phyloP scores from a whole-genome alignment of 108 stramenopile species.

The Fragilaria crotonensis region DNA sequence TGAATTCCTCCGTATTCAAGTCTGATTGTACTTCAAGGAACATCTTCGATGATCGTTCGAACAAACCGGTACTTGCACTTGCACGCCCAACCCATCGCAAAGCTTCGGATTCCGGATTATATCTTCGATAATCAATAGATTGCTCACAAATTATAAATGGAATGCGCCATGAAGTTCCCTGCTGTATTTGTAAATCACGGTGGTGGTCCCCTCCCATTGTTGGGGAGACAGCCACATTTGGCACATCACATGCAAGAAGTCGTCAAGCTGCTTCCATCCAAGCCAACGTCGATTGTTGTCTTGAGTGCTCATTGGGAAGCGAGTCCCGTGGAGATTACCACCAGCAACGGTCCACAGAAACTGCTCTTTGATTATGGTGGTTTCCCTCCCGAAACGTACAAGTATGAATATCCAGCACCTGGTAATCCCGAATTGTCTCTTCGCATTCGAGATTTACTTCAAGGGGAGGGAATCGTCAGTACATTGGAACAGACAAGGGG shows the following conservation, averaged over 20 bases:
- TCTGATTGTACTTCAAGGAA: too few species aligned
- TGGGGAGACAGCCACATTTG: constrained; percentile 28
- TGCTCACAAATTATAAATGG: background rate
- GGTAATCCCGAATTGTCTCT: constrained; percentile 48
- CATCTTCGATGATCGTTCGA: too few species aligned
- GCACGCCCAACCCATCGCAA: too few species aligned
- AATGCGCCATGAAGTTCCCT: constrained; percentile 8
- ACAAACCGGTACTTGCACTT: too few species aligned
- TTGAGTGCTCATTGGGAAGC: constrained; percentile 37
- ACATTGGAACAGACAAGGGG: constrained; percentile 39
- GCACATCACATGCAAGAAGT: constrained; percentile 26
- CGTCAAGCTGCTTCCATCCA: background rate
- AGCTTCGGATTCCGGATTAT: too few species aligned
- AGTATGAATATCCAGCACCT: constrained; percentile 53
- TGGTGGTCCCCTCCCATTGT: constrained; percentile 36
- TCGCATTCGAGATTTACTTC: constrained; percentile 27
- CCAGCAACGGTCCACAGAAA: constrained; percentile 11
- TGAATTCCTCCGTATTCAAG: too few species aligned
- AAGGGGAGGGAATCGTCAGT: constrained; percentile 21
- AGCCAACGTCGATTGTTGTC: constrained; percentile 32
- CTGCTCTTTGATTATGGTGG: constrained; percentile 75
- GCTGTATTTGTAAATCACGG: constrained; percentile 41
- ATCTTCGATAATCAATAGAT: too few species aligned
- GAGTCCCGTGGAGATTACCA: constrained; percentile 25
- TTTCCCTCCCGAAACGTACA: constrained; percentile 74